Base-by-base conservation (phyloP, 768 basidiomycete genomes). In the Lactarius trivialis region DNA sequence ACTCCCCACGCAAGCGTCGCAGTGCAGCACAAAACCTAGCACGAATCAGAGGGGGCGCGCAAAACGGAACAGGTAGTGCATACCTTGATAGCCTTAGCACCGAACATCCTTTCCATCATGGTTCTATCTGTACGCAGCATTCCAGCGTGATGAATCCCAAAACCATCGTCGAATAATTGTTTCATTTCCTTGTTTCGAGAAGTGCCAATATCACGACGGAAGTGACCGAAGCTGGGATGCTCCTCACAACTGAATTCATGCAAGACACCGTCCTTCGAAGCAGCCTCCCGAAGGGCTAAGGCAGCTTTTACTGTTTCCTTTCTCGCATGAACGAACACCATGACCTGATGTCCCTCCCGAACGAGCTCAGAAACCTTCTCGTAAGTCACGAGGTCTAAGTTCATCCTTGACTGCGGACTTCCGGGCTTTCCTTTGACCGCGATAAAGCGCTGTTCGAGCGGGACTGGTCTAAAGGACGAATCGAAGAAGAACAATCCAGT, bases 1-100 rank as follows among this genome's bases (percentile, higher is more conserved):
- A 99, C 97, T 75, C 97, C 97, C 97, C 97, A 99, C 5, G 97
- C 97, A 48, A 99, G 80, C 3, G 97, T 99, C 6, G 97, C 93
- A 2, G 97, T 99, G 77, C 97, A 99, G 73, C 93, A 97, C 19
- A 99, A 78, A 55, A 99, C 95, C 95, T 97, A 68, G 26, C 48
- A 33, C 30, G n/a, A 51, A 28, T 14, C n/a, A 66, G 58, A 65
- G 36, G 26, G 33, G 26, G 33, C 30, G 12, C 33, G 32, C 3
- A 7, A 33, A 15, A 7, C 17, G 28, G 41, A 11, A 32, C 19
- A 34, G 14, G 12, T 17, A 5, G n/a, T 5, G 11, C 56, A 65
- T 49, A 94, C 96, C 81, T 98, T 99, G 73, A 98, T 93, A 9
- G 84, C 89, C 70, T 85, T 83, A 17, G 89, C 88, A 69, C 89